phyloP scores from a whole-genome alignment of 768 basidiomycete genomes.

The Coprinopsis cinerea region DNA sequence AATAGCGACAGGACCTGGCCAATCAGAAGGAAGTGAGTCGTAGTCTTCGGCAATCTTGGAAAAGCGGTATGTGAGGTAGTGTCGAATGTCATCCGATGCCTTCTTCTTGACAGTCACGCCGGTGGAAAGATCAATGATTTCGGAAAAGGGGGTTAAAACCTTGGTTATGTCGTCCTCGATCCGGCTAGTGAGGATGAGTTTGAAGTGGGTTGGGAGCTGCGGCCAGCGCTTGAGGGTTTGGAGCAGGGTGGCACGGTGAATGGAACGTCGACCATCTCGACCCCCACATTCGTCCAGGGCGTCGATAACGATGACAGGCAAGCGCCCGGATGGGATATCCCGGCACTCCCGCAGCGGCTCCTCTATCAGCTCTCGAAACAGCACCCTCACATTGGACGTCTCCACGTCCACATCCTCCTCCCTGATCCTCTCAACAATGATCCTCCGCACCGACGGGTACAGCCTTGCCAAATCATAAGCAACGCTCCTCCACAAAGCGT shows the following conservation, averaged over 20 bases:
- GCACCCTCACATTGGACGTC: slow-evolving; percentile 10
- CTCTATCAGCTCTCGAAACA: slow-evolving; percentile 17
- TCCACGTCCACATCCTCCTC: slow-evolving; percentile 14
- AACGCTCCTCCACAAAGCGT: slow-evolving; percentile 15
- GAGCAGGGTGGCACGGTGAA: slow-evolving; percentile 16
- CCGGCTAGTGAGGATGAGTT: slow-evolving; percentile 23
- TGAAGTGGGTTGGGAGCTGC: slow-evolving; percentile 15
- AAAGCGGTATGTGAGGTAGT: slow-evolving; percentile 16
- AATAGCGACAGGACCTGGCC: slow-evolving; percentile 16
- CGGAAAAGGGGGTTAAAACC: slow-evolving; percentile 11
- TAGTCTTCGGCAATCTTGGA: slow-evolving; percentile 13
- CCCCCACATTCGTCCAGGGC: slow-evolving; percentile 27
- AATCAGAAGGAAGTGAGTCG: slow-evolving; percentile 10
- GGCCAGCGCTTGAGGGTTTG: slow-evolving; percentile 18
- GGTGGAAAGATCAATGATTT: slow-evolving; percentile 14
- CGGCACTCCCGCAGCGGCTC: slow-evolving; percentile 14
- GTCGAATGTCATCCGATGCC: slow-evolving; percentile 19
- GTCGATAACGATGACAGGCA: slow-evolving; percentile 22
- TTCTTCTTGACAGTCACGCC: slow-evolving; percentile 12
- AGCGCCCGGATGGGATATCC: slow-evolving; percentile 4
- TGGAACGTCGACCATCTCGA: slow-evolving; percentile 9
- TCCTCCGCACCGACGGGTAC: slow-evolving; percentile 11
- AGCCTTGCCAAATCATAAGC: slow-evolving; percentile 17
- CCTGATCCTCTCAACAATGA: slow-evolving; percentile 11
- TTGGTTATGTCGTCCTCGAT: slow-evolving; percentile 13